Evolutionary conservation across 2,329 filamentous ascomycete species (phyloP), one percentile per base, ranked within the genome.

Genomic region (Xylaria digitata): DNA sequence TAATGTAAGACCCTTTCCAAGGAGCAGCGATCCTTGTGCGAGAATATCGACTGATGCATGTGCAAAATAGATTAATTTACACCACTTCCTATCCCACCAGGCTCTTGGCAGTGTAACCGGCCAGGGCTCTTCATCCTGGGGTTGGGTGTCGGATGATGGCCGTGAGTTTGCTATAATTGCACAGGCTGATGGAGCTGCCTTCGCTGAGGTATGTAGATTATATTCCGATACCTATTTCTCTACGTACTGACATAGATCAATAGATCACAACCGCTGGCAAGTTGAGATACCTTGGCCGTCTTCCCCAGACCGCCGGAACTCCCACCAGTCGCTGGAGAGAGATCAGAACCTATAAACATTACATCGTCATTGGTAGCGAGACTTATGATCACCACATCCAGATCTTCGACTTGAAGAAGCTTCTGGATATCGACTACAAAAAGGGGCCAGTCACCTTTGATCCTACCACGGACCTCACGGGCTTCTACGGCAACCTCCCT

Each of bases 381-480:
- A 82, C 84, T 34, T 71, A 74, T 49, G 75, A 80, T 70, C 87
- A 89, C 75, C 84, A 85, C 40, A 83, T 90, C 52, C 87, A 89
- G 76, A 83, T 89, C 76, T 90, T 90, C 73, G 87, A 90, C 76
- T 83, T 89, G 84, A 83, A 80, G 72, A 88, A 85, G 79, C 79
- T 87, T 17, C 78, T 85, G 61, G 77, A 78, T 46, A 74, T 87
- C 64, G 79, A 83, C 75, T 80, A 82, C 1, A 77, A 75, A 1
- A 76, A 67, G 30, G 48, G 48, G 6, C 83, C 83, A 8, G 77
- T 77, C 19, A 80, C 75, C 52, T 86, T 85, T 50, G 23, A 50
- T 17, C 23, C 23, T 7, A 30, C 23, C 75, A 80, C 76, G 45
- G 78, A 77, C 15, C 82, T 83, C 61, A 74, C 84, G 64, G 80